Evolutionary conservation across 2,329 filamentous ascomycete species (phyloP), one percentile per base, ranked within the genome.

Genomic region (Intubia oerlemansii): DNA sequence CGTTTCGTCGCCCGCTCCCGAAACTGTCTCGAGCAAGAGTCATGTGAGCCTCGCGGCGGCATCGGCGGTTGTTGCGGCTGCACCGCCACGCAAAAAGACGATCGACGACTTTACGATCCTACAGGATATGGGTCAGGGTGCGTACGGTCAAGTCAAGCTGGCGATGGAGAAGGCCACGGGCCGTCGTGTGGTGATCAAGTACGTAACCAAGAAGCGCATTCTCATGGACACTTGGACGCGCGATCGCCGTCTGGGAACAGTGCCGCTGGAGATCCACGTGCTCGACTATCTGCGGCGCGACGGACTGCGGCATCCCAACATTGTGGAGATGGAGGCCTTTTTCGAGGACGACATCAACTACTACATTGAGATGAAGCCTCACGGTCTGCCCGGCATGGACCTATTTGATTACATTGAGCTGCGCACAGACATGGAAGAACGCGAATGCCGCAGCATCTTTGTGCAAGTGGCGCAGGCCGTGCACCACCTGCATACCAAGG

Each of bases 391-490:
- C 0, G 88, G 88, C 10, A 95, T 98, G 84, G 88, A 98, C 48
- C 62, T 98, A 2, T 98, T 98, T 44, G 88, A 98, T 51, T 98
- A 98, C 49, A 98, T 98, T 39, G 88, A 98, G 50, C 63, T 98
- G 30, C 74, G 85, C 16, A 73, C 82, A 25, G 93, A 85, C 43
- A 98, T 98, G 88, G 81, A 91, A 30, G 88, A 98, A 52, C 60
- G 66, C 7, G 88, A 98, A 48, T 91, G 82, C 46, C 69, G 81
- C 30, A 91, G 79, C 52, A 98, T 98, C 35, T 98, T 98, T 48
- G 67, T 78, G 16, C 88, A 98, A 50, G 85, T 95, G 9, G 82
- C 80, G 8, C 66, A 73, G 43, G 88, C 88, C 6, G 63, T 98
- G 26, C 75, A 90, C 39, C 88, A 95, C 52, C 56, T 98, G 24